A percentile compares a stretch with the other conserved stretches of the same genome.
Evolutionary conservation across 1,284 basidiomycete species (phyloP).

Genomic region (Malassezia globosa): DNA sequence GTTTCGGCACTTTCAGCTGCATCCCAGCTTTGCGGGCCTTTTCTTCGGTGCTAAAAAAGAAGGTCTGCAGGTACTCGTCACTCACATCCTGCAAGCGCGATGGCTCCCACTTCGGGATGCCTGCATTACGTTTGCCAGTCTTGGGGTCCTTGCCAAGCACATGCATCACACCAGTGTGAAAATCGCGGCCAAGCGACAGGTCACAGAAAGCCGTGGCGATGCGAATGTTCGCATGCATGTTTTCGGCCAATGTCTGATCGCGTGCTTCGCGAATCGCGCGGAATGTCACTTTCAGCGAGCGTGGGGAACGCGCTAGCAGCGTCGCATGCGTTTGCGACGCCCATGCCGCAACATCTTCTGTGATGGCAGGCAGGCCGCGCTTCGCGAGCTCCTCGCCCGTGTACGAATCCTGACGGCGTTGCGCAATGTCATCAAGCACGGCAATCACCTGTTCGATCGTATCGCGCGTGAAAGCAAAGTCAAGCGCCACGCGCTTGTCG

Average conservation of each 20-base stretch:
- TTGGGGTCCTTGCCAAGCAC: constrained; percentile 34
- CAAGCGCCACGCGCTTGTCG: constrained; percentile 33
- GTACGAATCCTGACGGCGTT: constrained; percentile 12
- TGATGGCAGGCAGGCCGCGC: constrained; percentile 19
- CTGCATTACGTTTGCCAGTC: constrained; percentile 36
- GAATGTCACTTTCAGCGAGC: constrained; percentile 37
- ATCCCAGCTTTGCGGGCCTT: constrained; percentile 28
- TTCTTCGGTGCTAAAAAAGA: constrained; percentile 31
- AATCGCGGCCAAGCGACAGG: constrained; percentile 45
- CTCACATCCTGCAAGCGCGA: constrained; percentile 28
- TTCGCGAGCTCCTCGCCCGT: constrained; percentile 24
- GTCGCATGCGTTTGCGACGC: constrained; percentile 29
- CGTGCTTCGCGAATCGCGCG: constrained; percentile 29
- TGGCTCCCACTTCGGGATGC: constrained; percentile 31
- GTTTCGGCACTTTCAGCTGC: constrained; percentile 22
- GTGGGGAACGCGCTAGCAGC: constrained; percentile 34
- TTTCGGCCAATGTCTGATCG: constrained; percentile 28
- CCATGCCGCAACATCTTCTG: constrained; percentile 23
- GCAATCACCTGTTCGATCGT: constrained; percentile 31
- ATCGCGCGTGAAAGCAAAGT: constrained; percentile 37
- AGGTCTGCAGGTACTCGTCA: constrained; percentile 22
- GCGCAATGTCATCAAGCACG: constrained; percentile 28
- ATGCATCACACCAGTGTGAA: constrained; percentile 39
- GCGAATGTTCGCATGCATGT: constrained; percentile 40
- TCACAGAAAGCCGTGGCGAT: constrained; percentile 44